A percentile compares a stretch with the other conserved stretches of the same genome.
These are phyloP conservation scores for Solanum neorickii DNA, from an alignment of 257 asterid species.

Conservation along the genomic window DNA sequence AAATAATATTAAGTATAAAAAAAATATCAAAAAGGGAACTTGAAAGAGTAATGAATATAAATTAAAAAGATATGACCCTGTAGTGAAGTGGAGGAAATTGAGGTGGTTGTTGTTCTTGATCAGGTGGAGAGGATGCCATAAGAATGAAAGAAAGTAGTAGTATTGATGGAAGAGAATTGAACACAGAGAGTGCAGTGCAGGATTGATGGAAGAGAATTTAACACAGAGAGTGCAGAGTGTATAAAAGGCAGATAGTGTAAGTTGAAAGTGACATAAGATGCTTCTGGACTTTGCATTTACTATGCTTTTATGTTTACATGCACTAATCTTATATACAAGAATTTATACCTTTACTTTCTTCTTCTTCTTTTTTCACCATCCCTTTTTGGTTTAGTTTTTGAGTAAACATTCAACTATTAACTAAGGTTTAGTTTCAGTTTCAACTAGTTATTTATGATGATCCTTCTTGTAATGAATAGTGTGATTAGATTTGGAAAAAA, in stretches of 20 bases:
- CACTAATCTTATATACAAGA: neutral
- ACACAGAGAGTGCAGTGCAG: neutral
- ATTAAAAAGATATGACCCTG: conserved; percentile 37
- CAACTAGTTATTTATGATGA: neutral
- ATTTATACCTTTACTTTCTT: neutral
- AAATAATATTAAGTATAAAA: neutral
- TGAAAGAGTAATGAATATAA: neutral
- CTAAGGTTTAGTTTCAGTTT: neutral
- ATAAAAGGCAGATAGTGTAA: neutral
- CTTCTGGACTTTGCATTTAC: neutral
- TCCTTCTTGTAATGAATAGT: neutral
- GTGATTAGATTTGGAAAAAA: no score
- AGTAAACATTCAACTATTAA: neutral
- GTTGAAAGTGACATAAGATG: neutral
- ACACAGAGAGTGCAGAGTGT: neutral
- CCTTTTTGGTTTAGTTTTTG: neutral
- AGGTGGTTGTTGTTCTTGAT: conserved; percentile 25
- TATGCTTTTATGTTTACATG: neutral
- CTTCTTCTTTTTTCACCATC: neutral
- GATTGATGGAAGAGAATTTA: neutral
- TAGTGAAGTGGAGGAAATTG: conserved; percentile 34
- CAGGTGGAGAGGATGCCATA: conserved; percentile 43
- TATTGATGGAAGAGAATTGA: neutral
- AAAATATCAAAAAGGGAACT: no score
- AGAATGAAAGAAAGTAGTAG: neutral